Evolutionary conservation across 2,329 filamentous ascomycete species (phyloP), one percentile per base, ranked within the genome.

Genomic region (Fusarium setosum): DNA sequence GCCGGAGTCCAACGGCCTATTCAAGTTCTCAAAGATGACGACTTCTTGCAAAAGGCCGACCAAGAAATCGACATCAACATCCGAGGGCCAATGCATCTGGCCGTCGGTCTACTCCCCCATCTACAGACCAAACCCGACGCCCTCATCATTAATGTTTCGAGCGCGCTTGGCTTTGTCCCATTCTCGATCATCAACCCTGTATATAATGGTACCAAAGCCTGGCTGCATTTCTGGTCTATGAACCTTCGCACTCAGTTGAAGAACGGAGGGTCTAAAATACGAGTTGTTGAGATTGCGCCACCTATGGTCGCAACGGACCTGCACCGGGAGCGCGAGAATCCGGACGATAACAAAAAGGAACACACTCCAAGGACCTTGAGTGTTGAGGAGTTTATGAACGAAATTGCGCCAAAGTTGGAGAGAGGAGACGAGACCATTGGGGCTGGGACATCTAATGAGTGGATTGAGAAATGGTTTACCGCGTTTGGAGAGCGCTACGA

Each of bases 191-290:
- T 87, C 63, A 88, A 86, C 65, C 86, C 84, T 0, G 82, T 87
- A 1, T 89, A 88, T 73, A 86, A 86, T 68, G 86, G 82, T 4
- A 87, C 84, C 3, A 89, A 89, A 67, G 83, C 85, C 0, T 88
- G 81, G 82, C 34, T 86, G 35, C 85, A 88, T 67, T 87, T 83
- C 71, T 88, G 82, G 80, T 82, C 75, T 23, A 82, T 88, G 80
- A 85, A 84, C 41, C 67, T 89, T 21, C 77, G 85, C 6, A 80
- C 81, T 2, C 85, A 88, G 69, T 73, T 88, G 1, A 69, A 74
- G 41, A 71, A 75, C 12, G 74, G 61, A 0, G 74, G 72, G 5
- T 79, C 77, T 0, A 77, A 76, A 2, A 74, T 88, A 29, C 77
- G 75, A 11, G 82, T 88, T 0, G 77, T 88, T 0, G 85, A 88